phyloP scores from a whole-genome alignment of 805 yeast species.

The Saccharomyces jurei region DNA sequence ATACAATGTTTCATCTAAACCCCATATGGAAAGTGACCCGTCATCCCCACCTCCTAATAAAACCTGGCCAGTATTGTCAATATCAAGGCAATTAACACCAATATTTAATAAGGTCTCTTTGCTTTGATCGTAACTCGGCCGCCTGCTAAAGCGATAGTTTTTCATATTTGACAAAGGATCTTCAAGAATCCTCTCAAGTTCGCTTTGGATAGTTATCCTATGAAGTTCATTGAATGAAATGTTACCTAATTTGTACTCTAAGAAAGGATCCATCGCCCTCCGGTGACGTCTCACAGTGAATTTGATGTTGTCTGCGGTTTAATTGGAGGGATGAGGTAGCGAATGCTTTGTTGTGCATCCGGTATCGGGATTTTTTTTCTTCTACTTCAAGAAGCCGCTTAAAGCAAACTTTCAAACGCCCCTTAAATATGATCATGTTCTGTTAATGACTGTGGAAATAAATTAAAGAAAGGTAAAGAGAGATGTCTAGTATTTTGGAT shows the following conservation, averaged over 20 bases:
- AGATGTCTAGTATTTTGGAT: conserved; percentile 41
- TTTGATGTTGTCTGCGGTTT: background rate
- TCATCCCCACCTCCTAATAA: conserved; percentile 22
- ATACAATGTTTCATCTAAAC: conserved; percentile 17
- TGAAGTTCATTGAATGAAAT: conserved; percentile 7
- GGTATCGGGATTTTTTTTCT: background rate
- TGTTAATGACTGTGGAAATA: background rate
- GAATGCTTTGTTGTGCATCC: background rate
- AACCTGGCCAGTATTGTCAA: conserved; percentile 14
- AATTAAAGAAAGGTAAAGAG: background rate
- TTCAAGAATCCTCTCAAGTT: conserved; percentile 19
- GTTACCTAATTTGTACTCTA: conserved; percentile 11
- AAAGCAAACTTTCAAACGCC: background rate
- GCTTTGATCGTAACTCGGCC: background rate
- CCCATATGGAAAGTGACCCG: conserved; percentile 31
- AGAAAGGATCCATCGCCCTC: conserved; percentile 2
- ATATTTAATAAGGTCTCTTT: background rate
- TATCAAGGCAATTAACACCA: conserved; percentile 16
- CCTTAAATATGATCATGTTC: background rate
- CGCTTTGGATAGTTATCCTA: conserved; percentile 7
- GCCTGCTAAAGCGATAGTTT: background rate
- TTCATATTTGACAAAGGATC: conserved; percentile 1
- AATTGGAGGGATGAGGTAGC: background rate
- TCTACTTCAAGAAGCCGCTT: background rate
- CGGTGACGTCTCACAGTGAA: too few relatives aligned